phyloP scores from a whole-genome alignment of 2,329 filamentous ascomycete species.

The Trichoderma sp. region DNA sequence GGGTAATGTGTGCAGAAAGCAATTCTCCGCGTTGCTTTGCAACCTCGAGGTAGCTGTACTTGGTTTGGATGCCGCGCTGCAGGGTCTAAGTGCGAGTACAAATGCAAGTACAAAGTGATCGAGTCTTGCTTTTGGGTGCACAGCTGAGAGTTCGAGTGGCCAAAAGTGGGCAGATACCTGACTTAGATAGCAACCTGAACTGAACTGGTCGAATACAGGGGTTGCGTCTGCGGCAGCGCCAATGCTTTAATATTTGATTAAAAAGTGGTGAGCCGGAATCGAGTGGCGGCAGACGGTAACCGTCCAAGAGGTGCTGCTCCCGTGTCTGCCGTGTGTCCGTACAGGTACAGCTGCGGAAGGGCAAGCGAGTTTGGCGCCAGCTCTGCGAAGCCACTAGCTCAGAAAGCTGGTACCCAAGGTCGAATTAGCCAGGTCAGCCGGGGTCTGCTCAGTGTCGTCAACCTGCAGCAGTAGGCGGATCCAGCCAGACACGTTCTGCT shows the following conservation, averaged over 20 bases:
- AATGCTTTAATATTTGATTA: not conserved
- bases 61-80: not conserved
- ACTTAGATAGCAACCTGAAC: not conserved
- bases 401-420: constrained; percentile 26
- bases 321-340: constrained; percentile 12
- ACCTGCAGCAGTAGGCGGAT: constrained; percentile 27
- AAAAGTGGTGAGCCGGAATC: constrained; percentile 9
- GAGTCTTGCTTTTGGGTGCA: not conserved
- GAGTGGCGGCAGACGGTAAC: constrained; percentile 10
- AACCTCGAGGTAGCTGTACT: not conserved
- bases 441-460: constrained; percentile 28
- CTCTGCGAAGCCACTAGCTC: constrained; percentile 24
- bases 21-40: not conserved
- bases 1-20: not conserved
- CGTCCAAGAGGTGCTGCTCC: not conserved
- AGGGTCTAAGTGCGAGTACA: not conserved
- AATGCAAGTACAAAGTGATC: no score
- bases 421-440: constrained; percentile 26
- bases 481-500: constrained; percentile 21
- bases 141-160: not conserved
- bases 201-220: not conserved
- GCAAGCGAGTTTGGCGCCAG: constrained; percentile 34
- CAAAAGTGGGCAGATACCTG: not conserved
- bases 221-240: constrained; percentile 9
- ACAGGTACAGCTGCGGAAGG: not conserved